These are phyloP conservation scores for Trichoderma citrinoviride DNA, from an alignment of 2,329 filamentous ascomycete species.

Conservation along the genomic window DNA sequence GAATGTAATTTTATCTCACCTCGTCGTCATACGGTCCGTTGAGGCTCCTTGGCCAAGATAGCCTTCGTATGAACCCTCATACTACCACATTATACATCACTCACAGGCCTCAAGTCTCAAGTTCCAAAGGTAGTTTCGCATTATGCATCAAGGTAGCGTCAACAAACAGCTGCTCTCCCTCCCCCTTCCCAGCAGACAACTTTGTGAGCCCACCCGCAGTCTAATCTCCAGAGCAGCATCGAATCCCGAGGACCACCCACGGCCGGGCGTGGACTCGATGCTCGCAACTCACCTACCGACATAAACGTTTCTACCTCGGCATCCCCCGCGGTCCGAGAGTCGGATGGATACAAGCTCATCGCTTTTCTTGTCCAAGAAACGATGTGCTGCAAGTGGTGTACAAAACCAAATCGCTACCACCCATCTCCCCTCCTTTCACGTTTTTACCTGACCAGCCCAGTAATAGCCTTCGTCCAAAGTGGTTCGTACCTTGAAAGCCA, in stretches of 20 bases:
- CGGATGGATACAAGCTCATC: slow-evolving; percentile 2
- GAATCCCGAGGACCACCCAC: not conserved
- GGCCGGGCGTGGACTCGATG: not conserved
- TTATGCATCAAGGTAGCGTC: slow-evolving; percentile 7
- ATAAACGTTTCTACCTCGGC: not conserved
- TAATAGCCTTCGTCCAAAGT: slow-evolving; percentile 6
- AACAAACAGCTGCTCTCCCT: not conserved
- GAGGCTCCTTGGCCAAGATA: not conserved
- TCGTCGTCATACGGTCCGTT: too few species aligned
- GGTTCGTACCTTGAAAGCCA: slow-evolving; percentile 13
- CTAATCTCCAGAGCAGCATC: slow-evolving; percentile 5
- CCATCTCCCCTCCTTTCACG: not conserved
- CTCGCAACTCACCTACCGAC: slow-evolving; percentile 3
- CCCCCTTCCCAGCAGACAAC: not conserved
- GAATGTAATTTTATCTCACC: too few species aligned
- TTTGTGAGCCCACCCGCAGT: slow-evolving; percentile 4
- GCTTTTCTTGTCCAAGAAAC: slow-evolving; percentile 12
- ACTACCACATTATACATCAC: not conserved
- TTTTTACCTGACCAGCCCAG: not conserved
- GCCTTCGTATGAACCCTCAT: not conserved
- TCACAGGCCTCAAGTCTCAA: not conserved
- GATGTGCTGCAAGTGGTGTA: slow-evolving; percentile 15
- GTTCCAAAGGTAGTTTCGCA: not conserved
- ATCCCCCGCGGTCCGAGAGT: not conserved
- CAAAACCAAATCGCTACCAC: slow-evolving; percentile 11